Conservation (phyloP, 2,329 filamentous ascomycete species). For the Cercospora brassicicola region DNA sequence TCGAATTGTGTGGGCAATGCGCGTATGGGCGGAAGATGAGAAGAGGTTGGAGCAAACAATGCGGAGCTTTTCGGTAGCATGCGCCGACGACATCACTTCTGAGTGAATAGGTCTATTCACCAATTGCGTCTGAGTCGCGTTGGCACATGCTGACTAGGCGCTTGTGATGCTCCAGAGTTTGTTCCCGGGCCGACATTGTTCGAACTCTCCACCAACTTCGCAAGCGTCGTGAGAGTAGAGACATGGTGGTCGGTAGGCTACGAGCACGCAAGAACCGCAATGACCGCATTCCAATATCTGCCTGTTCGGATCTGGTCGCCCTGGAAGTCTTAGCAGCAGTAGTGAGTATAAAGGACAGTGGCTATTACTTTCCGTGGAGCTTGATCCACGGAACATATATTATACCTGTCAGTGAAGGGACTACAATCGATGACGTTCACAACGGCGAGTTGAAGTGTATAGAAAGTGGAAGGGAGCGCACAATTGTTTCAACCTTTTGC, state of each 20-base stretch:
- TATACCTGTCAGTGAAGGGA: too few relatives aligned
- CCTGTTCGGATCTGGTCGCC: neutral
- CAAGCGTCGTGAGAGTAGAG: neutral
- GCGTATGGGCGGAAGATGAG: neutral
- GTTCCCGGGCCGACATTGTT: neutral
- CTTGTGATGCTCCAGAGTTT: neutral
- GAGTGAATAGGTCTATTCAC: neutral
- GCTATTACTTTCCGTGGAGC: too few relatives aligned
- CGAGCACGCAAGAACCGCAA: neutral
- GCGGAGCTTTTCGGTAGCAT: neutral
- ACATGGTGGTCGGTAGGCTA: neutral
- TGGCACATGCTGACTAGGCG: neutral
- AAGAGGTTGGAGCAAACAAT: neutral
- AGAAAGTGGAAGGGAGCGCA: neutral
- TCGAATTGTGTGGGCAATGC: neutral
- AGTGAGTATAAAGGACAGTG: neutral
- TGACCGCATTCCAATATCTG: neutral
- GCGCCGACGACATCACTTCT: neutral
- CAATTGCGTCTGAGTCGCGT: neutral
- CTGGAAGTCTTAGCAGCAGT: neutral
- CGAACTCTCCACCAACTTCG: too few relatives aligned
- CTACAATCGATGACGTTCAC: too few relatives aligned
- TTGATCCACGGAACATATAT: too few relatives aligned
- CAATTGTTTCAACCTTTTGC: slow-evolving; percentile 17
- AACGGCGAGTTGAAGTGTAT: too few relatives aligned